Percentiles rank a stretch among this genome's conserved stretches.
These are phyloP conservation scores for Ophiostoma novo-ulmi DNA, from an alignment of 2,329 filamentous ascomycete genomes.

Conservation along the genomic window DNA sequence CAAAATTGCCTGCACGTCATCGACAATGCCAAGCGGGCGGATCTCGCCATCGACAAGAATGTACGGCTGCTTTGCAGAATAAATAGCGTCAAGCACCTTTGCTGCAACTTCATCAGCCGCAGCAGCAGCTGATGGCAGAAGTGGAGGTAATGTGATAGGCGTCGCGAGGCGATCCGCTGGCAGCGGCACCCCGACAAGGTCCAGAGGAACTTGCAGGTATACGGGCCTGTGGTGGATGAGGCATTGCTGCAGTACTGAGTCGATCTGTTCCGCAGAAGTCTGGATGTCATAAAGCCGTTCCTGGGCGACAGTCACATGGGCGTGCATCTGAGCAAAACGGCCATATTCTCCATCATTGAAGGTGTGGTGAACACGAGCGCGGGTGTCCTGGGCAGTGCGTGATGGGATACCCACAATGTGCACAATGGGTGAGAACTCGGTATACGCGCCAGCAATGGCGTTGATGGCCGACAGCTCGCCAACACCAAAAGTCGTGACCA, in stretches of 20 bases:
- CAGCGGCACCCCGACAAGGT: constrained; percentile 71
- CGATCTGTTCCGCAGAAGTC: constrained; percentile 70
- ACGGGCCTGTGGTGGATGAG: constrained; percentile 70
- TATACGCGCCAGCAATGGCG: constrained; percentile 52
- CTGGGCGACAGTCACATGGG: constrained; percentile 63
- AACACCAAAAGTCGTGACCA: constrained; percentile 57
- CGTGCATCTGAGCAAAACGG: constrained; percentile 75
- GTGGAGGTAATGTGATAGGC: constrained; percentile 59
- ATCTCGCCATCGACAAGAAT: constrained; percentile 80
- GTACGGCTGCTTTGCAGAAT: constrained; percentile 64
- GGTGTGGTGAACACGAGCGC: constrained; percentile 44
- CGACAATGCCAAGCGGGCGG: constrained; percentile 66
- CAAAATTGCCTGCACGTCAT: constrained; percentile 69
- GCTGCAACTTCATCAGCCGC: constrained; percentile 78
- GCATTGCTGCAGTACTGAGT: constrained; percentile 70
- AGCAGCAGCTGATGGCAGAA: constrained; percentile 56
- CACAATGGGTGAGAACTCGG: constrained; percentile 51
- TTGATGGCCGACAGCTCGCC: constrained; percentile 52
- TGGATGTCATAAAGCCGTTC: constrained; percentile 64
- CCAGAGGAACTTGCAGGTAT: constrained; percentile 76
- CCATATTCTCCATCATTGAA: constrained; percentile 51
- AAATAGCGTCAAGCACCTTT: constrained; percentile 65
- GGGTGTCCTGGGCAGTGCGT: constrained; percentile 28
- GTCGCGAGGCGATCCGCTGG: constrained; percentile 65
- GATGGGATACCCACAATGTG: constrained; percentile 43